Base-by-base conservation (phyloP, 352 stramenopile species). In the Hyaloperonospora brassicae region DNA sequence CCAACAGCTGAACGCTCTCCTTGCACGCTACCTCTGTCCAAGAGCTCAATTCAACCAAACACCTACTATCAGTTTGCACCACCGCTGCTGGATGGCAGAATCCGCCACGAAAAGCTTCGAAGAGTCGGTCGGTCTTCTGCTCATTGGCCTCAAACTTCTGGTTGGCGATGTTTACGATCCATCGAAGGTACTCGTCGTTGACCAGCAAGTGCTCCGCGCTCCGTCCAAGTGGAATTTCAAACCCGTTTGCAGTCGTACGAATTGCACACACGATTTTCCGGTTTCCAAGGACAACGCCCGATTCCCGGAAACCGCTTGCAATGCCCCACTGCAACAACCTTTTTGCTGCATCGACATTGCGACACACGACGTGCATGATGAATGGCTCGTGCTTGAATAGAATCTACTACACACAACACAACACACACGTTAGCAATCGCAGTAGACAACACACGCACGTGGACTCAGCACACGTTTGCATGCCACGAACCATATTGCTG, bases 301-400 rank as follows among this genome's bases (percentile, higher is more conserved):
- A 96, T 58, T 97, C 89, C 5, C 88, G 78, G 47, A 95, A 96
- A 17, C 89, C 89, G 35, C 73, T 78, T 0, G 74, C 62, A 38
- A 95, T 73, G 0, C 81, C 89, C 57, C 86, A 84, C 55, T 95
- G 87, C 34, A 96, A 55, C 30, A 97, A 59, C 12, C 73, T 60
- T 47, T 95, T 87, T 5, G 86, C 89, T 1, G 79, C 63, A 11
- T 87, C 72, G 12, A 93, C 30, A 46, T 93, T 72, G 24, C 82
- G 71, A 56, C 87, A 96, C 31, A 89, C 70, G 3, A 96, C 83
- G 70, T 97, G 88, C 77, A 97, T 89, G 52, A 96, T 94, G 57
- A 97, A 94, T 49, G 87, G 87, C 44, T 97, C 88, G 55, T 92
- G 76, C 62, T 96, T 96, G 62, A 96, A 87, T 38, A 93, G 76